Percentiles rank a stretch among this genome's conserved stretches.
These are phyloP conservation scores for Penicillium crystallinum DNA, from an alignment of 495 filamentous ascomycete genomes.

Conservation along the genomic window DNA sequence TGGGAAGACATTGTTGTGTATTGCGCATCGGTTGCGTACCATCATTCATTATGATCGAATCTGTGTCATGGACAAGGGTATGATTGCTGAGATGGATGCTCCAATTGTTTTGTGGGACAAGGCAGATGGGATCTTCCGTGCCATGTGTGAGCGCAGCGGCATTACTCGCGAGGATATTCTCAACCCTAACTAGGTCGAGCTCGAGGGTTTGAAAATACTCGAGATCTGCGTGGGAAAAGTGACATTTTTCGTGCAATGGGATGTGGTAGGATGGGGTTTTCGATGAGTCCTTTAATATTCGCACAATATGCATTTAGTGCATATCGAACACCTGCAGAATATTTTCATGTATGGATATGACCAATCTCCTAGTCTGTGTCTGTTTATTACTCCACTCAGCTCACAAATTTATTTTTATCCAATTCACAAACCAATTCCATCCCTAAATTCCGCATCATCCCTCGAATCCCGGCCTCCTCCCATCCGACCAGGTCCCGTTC, in stretches of 20 bases:
- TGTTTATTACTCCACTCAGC: neutral
- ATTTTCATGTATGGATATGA: neutral
- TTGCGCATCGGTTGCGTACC: conserved; percentile 87
- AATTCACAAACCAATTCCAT: conserved; percentile 29
- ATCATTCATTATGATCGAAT: conserved; percentile 92
- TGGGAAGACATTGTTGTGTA: conserved; percentile 86
- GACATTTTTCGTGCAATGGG: no score
- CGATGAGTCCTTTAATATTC: neutral
- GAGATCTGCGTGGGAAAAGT: no score
- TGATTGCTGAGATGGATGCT: conserved; percentile 78
- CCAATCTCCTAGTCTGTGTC: neutral
- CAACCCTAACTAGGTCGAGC: no score
- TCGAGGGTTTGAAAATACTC: no score
- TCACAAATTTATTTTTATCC: conserved; percentile 9
- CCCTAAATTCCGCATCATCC: conserved; percentile 28
- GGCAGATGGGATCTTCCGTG: no score
- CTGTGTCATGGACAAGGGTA: conserved; percentile 87
- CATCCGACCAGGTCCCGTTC: conserved; percentile 21
- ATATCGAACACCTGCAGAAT: neutral
- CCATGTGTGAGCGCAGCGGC: no score
- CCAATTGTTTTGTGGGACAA: conserved; percentile 66
- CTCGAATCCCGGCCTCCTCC: conserved; percentile 20
- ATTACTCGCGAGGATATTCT: no score
- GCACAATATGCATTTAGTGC: neutral
- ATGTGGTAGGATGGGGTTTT: no score